phyloP scores from a whole-genome alignment of 108 stramenopile genomes.

The Mediolabrus comicus region DNA sequence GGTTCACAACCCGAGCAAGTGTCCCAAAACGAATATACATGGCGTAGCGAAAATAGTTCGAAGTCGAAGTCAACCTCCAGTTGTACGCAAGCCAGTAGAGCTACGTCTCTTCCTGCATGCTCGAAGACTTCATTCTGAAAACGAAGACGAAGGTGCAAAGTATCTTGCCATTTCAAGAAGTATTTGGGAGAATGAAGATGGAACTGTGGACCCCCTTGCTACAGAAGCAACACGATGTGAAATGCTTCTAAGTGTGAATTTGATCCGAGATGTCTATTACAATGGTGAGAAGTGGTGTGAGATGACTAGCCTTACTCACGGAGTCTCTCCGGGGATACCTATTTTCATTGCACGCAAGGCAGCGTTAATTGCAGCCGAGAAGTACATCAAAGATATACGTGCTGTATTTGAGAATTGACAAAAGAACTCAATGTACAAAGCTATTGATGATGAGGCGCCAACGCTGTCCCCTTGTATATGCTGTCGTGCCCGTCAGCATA shows the following conservation, averaged over 20 bases:
- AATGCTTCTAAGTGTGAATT: conserved; percentile 46
- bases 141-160: conserved; percentile 13
- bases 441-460: too few species aligned
- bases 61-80: conserved; percentile 35
- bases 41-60: conserved; percentile 45
- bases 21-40: conserved; percentile 32
- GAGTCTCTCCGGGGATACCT: conserved; percentile 40
- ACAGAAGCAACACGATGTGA: conserved; percentile 38
- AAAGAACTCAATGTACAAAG: too few species aligned
- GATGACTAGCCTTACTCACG: conserved; percentile 44
- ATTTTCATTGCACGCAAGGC: conserved; percentile 39
- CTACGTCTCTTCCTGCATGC: conserved; percentile 37
- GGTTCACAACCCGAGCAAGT: conserved; percentile 21
- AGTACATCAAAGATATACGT: conserved; percentile 57
- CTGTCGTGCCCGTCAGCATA: too few species aligned
- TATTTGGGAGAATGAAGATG: conserved; percentile 52
- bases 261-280: conserved; percentile 27
- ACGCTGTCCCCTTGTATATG: too few species aligned
- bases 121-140: conserved; percentile 24
- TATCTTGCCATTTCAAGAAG: conserved; percentile 43
- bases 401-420: conserved; percentile 33
- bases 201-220: conserved; percentile 21
- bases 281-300: conserved; percentile 33
- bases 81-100: conserved; percentile 39
- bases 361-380: conserved; percentile 37